Conservation (phyloP, 768 basidiomycete species). For the Hypholoma fasciculare region DNA sequence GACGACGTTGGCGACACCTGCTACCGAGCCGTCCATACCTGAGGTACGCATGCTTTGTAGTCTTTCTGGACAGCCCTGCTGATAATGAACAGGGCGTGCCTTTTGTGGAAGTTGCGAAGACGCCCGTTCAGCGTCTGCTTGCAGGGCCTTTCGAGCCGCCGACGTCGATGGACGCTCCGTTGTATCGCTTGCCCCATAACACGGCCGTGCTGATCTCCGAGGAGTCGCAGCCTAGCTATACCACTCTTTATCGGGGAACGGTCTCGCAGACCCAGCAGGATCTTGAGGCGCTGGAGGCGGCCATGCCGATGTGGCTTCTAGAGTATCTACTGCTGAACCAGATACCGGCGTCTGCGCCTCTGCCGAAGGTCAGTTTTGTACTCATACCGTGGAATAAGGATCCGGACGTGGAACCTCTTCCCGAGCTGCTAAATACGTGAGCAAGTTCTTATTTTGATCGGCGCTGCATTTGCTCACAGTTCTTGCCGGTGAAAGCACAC, state of each 20-base stretch:
- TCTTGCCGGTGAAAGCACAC: constrained; percentile 42
- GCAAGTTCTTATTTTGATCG: constrained; percentile 27
- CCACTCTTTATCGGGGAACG: constrained; percentile 73
- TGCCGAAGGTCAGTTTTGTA: constrained; percentile 85
- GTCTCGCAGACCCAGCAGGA: constrained; percentile 52
- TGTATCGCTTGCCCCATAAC: constrained; percentile 53
- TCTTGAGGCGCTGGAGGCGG: constrained; percentile 59
- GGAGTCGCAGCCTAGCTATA: constrained; percentile 75
- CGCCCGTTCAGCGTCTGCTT: constrained; percentile 56
- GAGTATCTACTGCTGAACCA: constrained; percentile 82
- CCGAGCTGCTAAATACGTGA: constrained; percentile 85
- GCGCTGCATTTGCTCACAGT: neutral
- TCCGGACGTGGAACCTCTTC: constrained; percentile 58
- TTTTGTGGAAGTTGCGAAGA: constrained; percentile 34
- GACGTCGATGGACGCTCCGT: constrained; percentile 69
- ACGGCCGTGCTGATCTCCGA: constrained; percentile 80
- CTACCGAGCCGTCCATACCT: constrained; percentile 24
- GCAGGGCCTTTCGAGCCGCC: constrained; percentile 65
- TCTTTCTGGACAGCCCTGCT: neutral
- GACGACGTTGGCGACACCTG: constrained; percentile 24
- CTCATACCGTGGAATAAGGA: constrained; percentile 77
- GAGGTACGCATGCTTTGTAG: constrained; percentile 23
- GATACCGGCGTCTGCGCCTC: constrained; percentile 45
- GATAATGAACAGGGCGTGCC: constrained; percentile 15
- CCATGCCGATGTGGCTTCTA: constrained; percentile 85